phyloP scores from a whole-genome alignment of 2,329 filamentous ascomycete species.

The Endoconidiophora polonica region DNA sequence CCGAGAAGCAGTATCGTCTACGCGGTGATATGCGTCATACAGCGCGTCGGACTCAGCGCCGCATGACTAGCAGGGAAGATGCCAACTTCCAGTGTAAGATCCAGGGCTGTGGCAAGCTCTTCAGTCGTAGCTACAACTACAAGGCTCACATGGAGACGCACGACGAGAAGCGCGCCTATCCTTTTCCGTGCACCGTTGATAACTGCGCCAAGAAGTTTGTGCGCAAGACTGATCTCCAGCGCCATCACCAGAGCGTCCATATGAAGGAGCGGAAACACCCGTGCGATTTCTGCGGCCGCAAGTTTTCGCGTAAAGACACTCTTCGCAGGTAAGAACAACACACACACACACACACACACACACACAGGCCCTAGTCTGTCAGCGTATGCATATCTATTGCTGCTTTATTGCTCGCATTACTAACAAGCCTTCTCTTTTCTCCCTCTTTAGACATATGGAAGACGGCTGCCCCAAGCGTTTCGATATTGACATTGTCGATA shows the following conservation, averaged over 20 bases:
- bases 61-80: slow-evolving; percentile 48
- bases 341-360: slow-evolving; percentile 2
- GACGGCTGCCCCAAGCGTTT: slow-evolving; percentile 58
- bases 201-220: slow-evolving; percentile 64
- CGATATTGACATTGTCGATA: slow-evolving; percentile 35
- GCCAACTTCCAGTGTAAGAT: slow-evolving; percentile 54
- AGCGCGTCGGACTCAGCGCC: slow-evolving; percentile 26
- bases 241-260: slow-evolving; percentile 51
- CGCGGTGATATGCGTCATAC: slow-evolving; percentile 12
- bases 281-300: slow-evolving; percentile 53
- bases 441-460: slow-evolving; percentile 47
- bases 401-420: no score
- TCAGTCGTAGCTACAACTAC: slow-evolving; percentile 73
- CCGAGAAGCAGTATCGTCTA: slow-evolving; percentile 4
- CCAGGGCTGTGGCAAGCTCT: slow-evolving; percentile 57
- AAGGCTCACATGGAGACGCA: slow-evolving; percentile 77
- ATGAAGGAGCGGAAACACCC: slow-evolving; percentile 52
- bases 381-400: no score
- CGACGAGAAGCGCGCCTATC: slow-evolving; percentile 53
- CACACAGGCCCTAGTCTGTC: no score
- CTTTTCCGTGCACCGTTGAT: slow-evolving; percentile 47
- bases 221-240: slow-evolving; percentile 60
- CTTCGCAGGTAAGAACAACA: slow-evolving; percentile 46
- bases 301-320: slow-evolving; percentile 69
- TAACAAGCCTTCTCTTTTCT: neutral